Evolutionary conservation across 257 asterid genomes (phyloP), one percentile per base, ranked within the genome.

Genomic region (Galeopsis tetrahit): DNA sequence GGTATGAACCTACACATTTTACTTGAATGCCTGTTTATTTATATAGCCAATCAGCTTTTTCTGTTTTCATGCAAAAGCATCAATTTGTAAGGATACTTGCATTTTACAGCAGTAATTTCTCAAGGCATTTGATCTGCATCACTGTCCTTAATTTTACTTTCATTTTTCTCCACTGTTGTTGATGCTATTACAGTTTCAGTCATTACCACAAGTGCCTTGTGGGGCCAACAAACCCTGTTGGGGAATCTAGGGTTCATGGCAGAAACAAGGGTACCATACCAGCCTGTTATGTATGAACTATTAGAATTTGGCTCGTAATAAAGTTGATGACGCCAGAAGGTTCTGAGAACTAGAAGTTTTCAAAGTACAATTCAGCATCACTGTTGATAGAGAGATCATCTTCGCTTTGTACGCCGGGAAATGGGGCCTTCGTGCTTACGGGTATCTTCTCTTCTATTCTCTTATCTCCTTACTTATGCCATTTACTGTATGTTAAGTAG

Each of bases 361-460:
- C 36, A 34, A 66, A 80, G 76, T 76, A 68, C 72, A 71, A 77
- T 39, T 59, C 32, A 65, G 70, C 77, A 64, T 62, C 11, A 31
- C 21, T 70, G 46, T 78, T 65, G 36, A 10, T 32, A n/a, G 51
- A 6, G 40, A 39, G 59, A 6, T 49, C 15, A 6, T 49, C 15
- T 65, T 36, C 13, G 70, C 42, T 49, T 69, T 11, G 75, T 69
- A 68, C 63, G 21, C 66, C 36, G 75, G 44, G 7, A 70, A 73
- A 75, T 64, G 85, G 86, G 83, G 44, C 84, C 86, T 63, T 46
- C 66, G 32, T 55, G 39, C 66, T 62, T 36, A 49, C 57, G 52
- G 65, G 10, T 57, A 66, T 76, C 42, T 55, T 70, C 61, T 36
- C 38, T 28, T 56, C 14, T 69, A 1, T 46, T 13, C 17, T 21